A percentile compares a stretch with the other conserved stretches of the same genome.
Conservation (phyloP, 2,329 filamentous ascomycete species). For the Diaporthe citriasiana region DNA sequence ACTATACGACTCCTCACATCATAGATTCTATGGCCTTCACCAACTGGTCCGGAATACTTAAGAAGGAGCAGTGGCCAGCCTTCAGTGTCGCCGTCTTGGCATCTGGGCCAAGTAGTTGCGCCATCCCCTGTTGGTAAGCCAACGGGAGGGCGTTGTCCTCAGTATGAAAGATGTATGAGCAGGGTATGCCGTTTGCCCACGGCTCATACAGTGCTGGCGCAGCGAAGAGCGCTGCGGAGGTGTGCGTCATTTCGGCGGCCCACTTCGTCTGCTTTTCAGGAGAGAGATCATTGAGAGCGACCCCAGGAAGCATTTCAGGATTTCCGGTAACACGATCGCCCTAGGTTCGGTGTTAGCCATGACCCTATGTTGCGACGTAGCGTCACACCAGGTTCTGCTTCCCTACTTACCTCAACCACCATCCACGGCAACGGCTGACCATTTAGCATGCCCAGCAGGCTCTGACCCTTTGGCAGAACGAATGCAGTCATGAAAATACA, state of each 20-base stretch:
- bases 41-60: conserved; percentile 40
- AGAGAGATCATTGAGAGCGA: conserved; percentile 41
- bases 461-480: conserved; percentile 47
- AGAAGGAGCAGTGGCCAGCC: conserved; percentile 42
- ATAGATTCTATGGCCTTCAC: conserved; percentile 31
- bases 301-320: conserved; percentile 36
- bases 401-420: conserved; percentile 34
- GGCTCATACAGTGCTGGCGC: conserved; percentile 41
- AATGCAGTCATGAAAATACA: conserved; percentile 55
- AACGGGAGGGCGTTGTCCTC: conserved; percentile 41
- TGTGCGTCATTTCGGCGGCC: conserved; percentile 41
- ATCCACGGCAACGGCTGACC: conserved; percentile 43
- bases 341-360: not conserved
- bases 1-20: not conserved
- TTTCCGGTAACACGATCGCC: conserved; percentile 41
- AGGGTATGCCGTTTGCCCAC: conserved; percentile 40
- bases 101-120: conserved; percentile 29
- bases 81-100: conserved; percentile 36
- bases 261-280: conserved; percentile 36
- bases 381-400: too few species aligned
- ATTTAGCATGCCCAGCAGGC: conserved; percentile 42
- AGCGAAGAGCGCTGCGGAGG: conserved; percentile 38
- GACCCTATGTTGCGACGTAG: not conserved
- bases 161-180: conserved; percentile 42
- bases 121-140: conserved; percentile 43